Base-by-base conservation (phyloP, 371 early-diverging fungal genomes). In the Syncephalastrum contaminatum region DNA sequence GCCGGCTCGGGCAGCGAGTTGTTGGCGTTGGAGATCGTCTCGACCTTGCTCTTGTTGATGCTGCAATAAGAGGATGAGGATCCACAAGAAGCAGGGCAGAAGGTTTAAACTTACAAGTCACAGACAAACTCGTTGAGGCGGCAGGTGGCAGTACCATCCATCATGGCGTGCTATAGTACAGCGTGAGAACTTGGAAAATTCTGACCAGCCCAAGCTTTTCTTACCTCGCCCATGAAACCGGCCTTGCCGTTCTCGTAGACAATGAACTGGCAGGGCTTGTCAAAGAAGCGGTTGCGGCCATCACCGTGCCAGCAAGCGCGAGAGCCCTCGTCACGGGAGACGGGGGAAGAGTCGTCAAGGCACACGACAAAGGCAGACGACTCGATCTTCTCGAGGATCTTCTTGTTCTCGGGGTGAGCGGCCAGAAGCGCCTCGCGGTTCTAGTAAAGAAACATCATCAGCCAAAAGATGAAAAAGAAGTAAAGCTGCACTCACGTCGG, bases 171-270 rank as follows among this genome's bases (percentile, higher is more conserved):
- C 85, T 72, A 60, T 25, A 14, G 2, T 22, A 46, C 39, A 43
- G 14, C 22, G 20, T 8, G 30, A 51, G 36, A 7, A 50, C 20
- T 8, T 16, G 7, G 21, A 19, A 13, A 40, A 39, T 8, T 1
- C 16, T 6, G 4, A 40, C 3, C 5, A 0, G 16, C 4, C 22
- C 24, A n/a, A 18, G 4, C 30, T 13, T 19, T n/a, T 13, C 48
- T 60, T 68, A 72, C 72, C 64, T 98, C 98, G 53, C 92, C 96
- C 54, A 84, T 83, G 83, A 96, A 94, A 36, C 96, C 98, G 50
- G 96, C 95, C 72, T 88, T 92, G 62, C 96, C 97, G 75, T 98
- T 96, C 39, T 95, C 95, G 73, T 89, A 94, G 43, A 96, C 89
- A 69, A 96, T 89, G 55, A 97, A 93, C 75, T 96, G 94, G 51